Base-by-base conservation (phyloP, 495 filamentous ascomycete species). In the Aspergillus biplanus region DNA sequence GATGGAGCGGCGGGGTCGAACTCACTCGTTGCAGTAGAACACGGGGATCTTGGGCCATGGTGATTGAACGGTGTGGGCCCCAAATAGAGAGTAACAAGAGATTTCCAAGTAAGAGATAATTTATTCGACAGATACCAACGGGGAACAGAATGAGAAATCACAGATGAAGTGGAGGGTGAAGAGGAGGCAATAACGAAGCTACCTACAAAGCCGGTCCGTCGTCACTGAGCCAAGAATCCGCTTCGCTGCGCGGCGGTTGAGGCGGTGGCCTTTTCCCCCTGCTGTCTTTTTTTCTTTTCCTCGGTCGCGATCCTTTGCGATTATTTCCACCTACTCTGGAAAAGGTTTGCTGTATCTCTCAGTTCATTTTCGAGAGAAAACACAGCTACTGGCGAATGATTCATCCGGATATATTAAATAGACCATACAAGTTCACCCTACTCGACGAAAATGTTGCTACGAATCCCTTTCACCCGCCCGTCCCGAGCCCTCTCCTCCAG, bases 21-120 rank as follows among this genome's bases (percentile, higher is more conserved):
- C 74, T 58, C 65, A 87, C 86, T 74, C 86, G 82, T 69, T 85
- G 84, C 35, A 89, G 75, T 6, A 86, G 75, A 37, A 77, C 81
- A 67, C 85, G 81, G 33, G 86, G 86, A 72, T 89, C 86, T 78
- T 72, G 73, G 61, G 73, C 67, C 75, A 78, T 78, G 33, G 58
- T 27, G 21, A 27, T 27, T 27, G 21, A 27, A 27, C 1, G 21
- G 21, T 27, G 21, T 27, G 21, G 21, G 21, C 21, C 21, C 21
- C 21, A 27, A 27, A 27, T 27, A 27, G 21, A 27, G 21, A 27
- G 21, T 27, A 27, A 27, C 21, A 27, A 27, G 21, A 27, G 21
- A 27, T 27, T 27, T 27, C 21, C 21, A 27, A 27, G 21, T 27
- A 27, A 1, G 2, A 27, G 21, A 27, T 27, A 27, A 27, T 27